Conservation (phyloP, 805 yeast genomes). For the Middelhovenomyces tepae region DNA sequence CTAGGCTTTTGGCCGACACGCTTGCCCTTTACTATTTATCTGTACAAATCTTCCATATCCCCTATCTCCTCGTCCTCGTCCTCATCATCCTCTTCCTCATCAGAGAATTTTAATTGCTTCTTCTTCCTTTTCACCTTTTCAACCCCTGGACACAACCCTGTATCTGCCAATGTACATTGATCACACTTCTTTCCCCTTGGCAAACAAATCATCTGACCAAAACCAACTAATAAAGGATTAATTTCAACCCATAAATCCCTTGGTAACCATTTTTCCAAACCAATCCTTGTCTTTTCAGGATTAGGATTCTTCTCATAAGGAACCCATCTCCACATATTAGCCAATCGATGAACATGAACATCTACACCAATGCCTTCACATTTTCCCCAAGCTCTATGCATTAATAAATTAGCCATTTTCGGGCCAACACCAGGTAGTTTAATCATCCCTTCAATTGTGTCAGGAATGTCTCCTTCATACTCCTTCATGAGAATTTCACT, state of each 20-base stretch:
- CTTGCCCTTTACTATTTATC: too few species aligned
- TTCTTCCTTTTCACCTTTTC: too few species aligned
- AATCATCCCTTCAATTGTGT: constrained; percentile 53
- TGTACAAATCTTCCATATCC: too few species aligned
- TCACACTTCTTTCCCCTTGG: constrained; percentile 64
- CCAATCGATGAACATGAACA: constrained; percentile 76
- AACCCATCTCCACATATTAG: constrained; percentile 78
- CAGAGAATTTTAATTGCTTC: too few species aligned
- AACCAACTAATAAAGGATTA: constrained; percentile 82
- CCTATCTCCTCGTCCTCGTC: too few species aligned
- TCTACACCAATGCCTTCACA: constrained; percentile 89
- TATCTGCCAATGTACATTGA: constrained; percentile 47
- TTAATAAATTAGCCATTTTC: constrained; percentile 78
- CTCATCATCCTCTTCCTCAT: too few species aligned
- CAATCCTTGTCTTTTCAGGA: constrained; percentile 69
- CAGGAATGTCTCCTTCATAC: constrained; percentile 64
- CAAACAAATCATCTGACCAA: constrained; percentile 82
- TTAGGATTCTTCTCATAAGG: constrained; percentile 36
- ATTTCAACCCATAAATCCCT: constrained; percentile 69
- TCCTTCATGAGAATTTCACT: constrained; percentile 42
- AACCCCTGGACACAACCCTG: constrained; percentile 49
- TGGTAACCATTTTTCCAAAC: constrained; percentile 69
- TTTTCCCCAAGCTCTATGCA: constrained; percentile 74
- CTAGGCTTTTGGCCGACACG: too few species aligned
- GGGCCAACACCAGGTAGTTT: constrained; percentile 90